Conservation (phyloP, 768 basidiomycete genomes). For the Mycena venus region DNA sequence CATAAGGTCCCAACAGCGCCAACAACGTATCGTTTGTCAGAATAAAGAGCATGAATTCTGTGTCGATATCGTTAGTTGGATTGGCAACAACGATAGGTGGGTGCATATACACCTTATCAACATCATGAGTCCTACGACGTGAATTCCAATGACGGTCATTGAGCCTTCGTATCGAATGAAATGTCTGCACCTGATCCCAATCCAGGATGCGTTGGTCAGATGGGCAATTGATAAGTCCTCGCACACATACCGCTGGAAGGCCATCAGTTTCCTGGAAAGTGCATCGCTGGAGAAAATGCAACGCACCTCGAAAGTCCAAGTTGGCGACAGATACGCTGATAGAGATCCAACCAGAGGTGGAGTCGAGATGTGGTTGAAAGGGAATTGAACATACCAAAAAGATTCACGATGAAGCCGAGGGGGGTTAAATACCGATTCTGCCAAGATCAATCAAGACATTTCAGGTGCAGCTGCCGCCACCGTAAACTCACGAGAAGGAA, state of each 20-base stretch:
- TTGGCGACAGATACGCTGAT: slow-evolving; percentile 56
- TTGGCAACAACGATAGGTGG: background rate
- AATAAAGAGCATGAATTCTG: slow-evolving; percentile 54
- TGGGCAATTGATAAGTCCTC: background rate
- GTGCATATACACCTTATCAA: slow-evolving; percentile 54
- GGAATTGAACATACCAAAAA: slow-evolving; percentile 51
- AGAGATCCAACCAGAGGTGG: background rate
- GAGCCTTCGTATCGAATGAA: slow-evolving; percentile 67
- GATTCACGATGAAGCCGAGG: slow-evolving; percentile 70
- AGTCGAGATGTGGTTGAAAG: background rate
- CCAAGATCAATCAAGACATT: background rate
- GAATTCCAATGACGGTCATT: slow-evolving; percentile 68
- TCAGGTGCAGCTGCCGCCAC: background rate
- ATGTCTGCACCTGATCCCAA: slow-evolving; percentile 54
- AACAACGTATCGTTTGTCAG: slow-evolving; percentile 48
- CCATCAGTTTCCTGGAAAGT: background rate
- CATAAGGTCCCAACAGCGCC: slow-evolving; percentile 46
- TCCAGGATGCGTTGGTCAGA: background rate
- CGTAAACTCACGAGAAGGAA: slow-evolving; percentile 55
- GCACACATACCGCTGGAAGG: slow-evolving; percentile 16
- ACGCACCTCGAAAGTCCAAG: slow-evolving; percentile 55
- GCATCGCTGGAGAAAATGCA: background rate
- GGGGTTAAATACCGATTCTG: slow-evolving; percentile 80
- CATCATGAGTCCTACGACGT: slow-evolving; percentile 71
- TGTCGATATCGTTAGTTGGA: background rate